Conservation (phyloP, 352 stramenopile species). For the Phytophthora melonis region DNA sequence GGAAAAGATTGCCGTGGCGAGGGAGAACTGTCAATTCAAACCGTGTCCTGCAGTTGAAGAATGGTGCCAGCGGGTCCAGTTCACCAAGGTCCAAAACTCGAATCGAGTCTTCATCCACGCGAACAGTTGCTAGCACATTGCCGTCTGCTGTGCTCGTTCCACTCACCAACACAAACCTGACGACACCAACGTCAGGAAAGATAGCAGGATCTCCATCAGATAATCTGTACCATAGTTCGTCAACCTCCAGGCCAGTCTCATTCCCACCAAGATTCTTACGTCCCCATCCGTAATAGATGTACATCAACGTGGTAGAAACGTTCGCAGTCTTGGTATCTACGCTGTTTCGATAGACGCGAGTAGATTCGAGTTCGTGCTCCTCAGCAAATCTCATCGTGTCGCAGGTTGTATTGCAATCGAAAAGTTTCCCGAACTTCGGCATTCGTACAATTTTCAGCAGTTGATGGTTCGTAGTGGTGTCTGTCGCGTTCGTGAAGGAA, state of each 20-base stretch:
- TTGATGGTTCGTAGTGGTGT: constrained; percentile 16
- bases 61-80: constrained; percentile 53
- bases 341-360: constrained; percentile 33
- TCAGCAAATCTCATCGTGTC: neutral
- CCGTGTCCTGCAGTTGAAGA: constrained; percentile 37
- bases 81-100: constrained; percentile 42
- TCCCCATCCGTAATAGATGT: constrained; percentile 54
- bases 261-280: neutral
- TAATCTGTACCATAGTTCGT: constrained; percentile 66
- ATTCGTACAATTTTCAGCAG: constrained; percentile 54
- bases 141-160: neutral
- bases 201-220: constrained; percentile 46
- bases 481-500: constrained; percentile 23
- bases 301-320: constrained; percentile 61
- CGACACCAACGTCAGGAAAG: constrained; percentile 34
- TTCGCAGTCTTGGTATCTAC: constrained; percentile 26
- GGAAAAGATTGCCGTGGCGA: constrained; percentile 57
- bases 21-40: constrained; percentile 53
- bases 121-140: constrained; percentile 29
- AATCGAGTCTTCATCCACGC: constrained; percentile 67
- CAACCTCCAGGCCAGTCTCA: constrained; percentile 22
- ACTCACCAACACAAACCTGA: constrained; percentile 43
- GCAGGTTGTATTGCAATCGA: constrained; percentile 54
- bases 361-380: constrained; percentile 5
- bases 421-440: constrained; percentile 62